phyloP scores from a whole-genome alignment of 768 basidiomycete genomes.

The Suillus weaverae region DNA sequence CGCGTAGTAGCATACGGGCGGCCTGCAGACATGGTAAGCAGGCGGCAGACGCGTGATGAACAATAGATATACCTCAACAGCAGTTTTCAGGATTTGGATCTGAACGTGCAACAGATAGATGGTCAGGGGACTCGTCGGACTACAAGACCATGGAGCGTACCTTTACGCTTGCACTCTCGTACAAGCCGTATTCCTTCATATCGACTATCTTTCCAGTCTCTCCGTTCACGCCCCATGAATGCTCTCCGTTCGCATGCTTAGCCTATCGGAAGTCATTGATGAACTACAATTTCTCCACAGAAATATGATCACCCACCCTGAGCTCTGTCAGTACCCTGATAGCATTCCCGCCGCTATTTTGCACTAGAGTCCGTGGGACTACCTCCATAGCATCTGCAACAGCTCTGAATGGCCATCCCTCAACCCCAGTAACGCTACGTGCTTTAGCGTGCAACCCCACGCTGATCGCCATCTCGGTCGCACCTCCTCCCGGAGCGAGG shows the following conservation, averaged over 20 bases:
- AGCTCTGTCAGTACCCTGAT: constrained; percentile 92
- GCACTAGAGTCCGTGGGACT: constrained; percentile 91
- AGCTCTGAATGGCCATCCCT: constrained; percentile 88
- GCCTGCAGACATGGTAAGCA: constrained; percentile 45
- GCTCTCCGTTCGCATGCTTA: constrained; percentile 89
- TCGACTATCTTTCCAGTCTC: constrained; percentile 95
- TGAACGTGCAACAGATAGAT: constrained; percentile 23
- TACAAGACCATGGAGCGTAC: constrained; percentile 31
- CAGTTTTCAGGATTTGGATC: constrained; percentile 97
- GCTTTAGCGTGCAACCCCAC: constrained; percentile 84
- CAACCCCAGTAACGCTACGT: constrained; percentile 78
- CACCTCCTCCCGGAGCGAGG: constrained; percentile 94
- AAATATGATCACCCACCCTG: constrained; percentile 54
- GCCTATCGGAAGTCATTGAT: constrained; percentile 50
- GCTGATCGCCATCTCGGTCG: constrained; percentile 97
- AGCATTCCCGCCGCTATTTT: constrained; percentile 94
- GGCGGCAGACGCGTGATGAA: not conserved
- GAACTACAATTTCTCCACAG: not conserved
- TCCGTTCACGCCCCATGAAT: constrained; percentile 93
- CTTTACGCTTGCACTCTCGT: constrained; percentile 97
- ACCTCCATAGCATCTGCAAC: constrained; percentile 98
- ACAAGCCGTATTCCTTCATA: constrained; percentile 92
- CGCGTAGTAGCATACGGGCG: constrained; percentile 86
- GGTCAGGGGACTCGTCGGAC: not conserved
- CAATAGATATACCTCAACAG: constrained; percentile 69